Base-by-base conservation (phyloP, 306 rosid species). In the Begonia masoniana region DNA sequence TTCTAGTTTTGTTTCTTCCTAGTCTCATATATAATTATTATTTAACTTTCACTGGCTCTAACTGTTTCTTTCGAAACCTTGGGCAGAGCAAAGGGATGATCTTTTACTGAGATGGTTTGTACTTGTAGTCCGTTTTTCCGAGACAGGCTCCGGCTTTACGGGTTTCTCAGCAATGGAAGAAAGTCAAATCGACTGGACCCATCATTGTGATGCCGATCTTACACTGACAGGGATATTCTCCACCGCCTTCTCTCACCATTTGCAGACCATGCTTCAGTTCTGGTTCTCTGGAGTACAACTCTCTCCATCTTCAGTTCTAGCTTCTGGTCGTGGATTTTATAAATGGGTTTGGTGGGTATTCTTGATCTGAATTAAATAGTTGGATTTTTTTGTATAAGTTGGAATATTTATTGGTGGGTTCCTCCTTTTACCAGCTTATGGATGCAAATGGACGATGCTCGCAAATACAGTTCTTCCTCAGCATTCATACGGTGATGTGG, bases 81-180 rank as follows among this genome's bases (percentile, higher is more conserved):
- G 2, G 6, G 6, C 35, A 26, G 35, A 26, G 6, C 2, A 2
- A 3, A 13, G 2, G 12, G 68, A 69, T 54, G 69, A 77, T 70
- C 82, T 76, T 58, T 26, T 21, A 52, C 14, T 31, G 45, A 10
- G 24, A 51, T 56, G 64, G n/a, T 60, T 31, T 59, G 39, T 54
- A 54, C 60, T 31, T 59, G 39, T 54, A 54, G 60, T 51, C 26
- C 59, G 54, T 57, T 21, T 66, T 81, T 67, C 58, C 52, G 54
- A 64, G 63, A 67, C 67, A 74, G 6, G 39, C 63, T 72, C 59
- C 64, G 58, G 50, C 76, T 79, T 81, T 72, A 55, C 76, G 68
- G 71, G 67, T 76, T n/a, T 79, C 72, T 59, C 65, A 61, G 16
- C 60, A 15, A 58, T 59, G 72, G 71, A 66, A 60, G 62, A 60